Conservation (phyloP, 129 eudicot species). For the Glebionis coronaria region DNA sequence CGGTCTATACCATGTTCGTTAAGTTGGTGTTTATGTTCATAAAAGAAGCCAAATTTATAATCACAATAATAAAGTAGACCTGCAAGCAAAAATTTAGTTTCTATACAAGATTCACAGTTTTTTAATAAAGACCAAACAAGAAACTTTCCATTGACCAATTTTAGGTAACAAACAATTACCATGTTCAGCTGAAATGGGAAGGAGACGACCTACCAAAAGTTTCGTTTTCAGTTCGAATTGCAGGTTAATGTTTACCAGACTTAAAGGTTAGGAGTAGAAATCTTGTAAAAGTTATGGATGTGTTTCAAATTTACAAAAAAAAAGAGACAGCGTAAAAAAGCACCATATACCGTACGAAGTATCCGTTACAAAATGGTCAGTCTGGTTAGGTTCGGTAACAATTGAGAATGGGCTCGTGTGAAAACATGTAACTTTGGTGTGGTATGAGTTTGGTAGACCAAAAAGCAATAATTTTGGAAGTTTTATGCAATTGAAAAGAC, state of each 20-base stretch:
- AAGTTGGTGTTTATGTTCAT: conserved; percentile 13
- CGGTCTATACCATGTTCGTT: no score
- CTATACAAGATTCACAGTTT: conserved; percentile 14
- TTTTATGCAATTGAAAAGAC: no score
- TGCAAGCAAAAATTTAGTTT: conserved; percentile 8
- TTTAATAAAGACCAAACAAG: neutral
- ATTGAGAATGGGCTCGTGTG: no score
- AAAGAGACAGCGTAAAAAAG: neutral
- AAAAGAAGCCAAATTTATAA: conserved; percentile 19
- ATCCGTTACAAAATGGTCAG: no score
- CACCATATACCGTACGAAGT: neutral
- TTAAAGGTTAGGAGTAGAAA: neutral
- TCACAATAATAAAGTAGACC: conserved; percentile 1
- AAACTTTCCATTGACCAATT: neutral
- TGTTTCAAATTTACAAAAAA: neutral
- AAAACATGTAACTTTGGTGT: no score
- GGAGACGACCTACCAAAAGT: conserved; percentile 15
- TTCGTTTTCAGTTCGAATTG: neutral
- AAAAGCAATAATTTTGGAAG: no score
- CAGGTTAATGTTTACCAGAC: neutral
- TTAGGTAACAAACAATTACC: conserved; percentile 1
- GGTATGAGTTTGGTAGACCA: no score
- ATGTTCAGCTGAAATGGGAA: conserved; percentile 8
- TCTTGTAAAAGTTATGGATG: neutral
- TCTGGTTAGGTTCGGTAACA: no score